Percentiles rank a stretch among this genome's conserved stretches.
Evolutionary conservation across 768 basidiomycete species (phyloP).

Genomic region (Punctularia strigosozonata): DNA sequence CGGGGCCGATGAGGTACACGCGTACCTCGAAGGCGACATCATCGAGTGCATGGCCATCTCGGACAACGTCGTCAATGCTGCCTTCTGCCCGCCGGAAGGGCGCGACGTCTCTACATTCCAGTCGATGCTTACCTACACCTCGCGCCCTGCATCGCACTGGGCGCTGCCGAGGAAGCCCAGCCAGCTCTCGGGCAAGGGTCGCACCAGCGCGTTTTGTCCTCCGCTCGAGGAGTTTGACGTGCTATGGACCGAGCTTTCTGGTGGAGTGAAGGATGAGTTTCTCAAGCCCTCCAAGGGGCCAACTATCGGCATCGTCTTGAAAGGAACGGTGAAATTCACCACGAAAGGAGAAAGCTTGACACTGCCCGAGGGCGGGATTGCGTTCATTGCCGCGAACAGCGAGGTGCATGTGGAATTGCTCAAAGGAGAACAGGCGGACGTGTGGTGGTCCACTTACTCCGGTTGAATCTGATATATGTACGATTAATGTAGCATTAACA

Average conservation of each 20-base stretch:
- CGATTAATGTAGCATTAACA: no score
- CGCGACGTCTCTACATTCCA: slow-evolving; percentile 12
- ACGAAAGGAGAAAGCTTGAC: no score
- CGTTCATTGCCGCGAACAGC: no score
- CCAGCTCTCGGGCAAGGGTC: slow-evolving; percentile 5
- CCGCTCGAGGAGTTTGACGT: slow-evolving; percentile 18
- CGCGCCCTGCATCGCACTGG: slow-evolving; percentile 14
- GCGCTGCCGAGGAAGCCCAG: slow-evolving; percentile 6
- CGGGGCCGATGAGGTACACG: slow-evolving; percentile 44
- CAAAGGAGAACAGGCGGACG: no score
- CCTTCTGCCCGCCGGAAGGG: slow-evolving; percentile 19
- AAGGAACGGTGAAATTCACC: no score
- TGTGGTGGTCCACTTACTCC: no score
- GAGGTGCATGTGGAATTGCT: no score
- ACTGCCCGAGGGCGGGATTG: no score
- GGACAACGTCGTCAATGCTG: slow-evolving; percentile 49
- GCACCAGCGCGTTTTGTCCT: slow-evolving; percentile 13
- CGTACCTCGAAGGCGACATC: slow-evolving; percentile 49
- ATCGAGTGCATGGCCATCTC: slow-evolving; percentile 50
- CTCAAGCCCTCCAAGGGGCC: neutral
- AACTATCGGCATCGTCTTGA: neutral
- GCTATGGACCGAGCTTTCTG: slow-evolving; percentile 12
- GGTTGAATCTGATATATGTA: no score
- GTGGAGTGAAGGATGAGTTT: neutral
- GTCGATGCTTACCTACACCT: slow-evolving; percentile 15